These are phyloP conservation scores for Drechslera avenae DNA, from an alignment of 2,329 filamentous ascomycete species.

Conservation along the genomic window DNA sequence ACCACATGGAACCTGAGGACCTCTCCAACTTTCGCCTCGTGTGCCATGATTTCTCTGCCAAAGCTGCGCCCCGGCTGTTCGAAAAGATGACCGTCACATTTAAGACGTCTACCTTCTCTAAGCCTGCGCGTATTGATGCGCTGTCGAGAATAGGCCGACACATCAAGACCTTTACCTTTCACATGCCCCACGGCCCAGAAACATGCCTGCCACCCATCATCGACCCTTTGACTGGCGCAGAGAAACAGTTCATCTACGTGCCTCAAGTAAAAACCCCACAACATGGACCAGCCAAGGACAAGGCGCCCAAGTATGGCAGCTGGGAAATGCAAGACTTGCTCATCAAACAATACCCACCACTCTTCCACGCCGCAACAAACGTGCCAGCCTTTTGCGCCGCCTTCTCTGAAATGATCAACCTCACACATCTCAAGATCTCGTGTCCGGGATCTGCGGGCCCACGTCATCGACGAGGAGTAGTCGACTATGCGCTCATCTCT, in stretches of 20 bases:
- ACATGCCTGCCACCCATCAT: conserved; percentile 86
- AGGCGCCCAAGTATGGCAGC: conserved; percentile 77
- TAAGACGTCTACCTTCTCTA: conserved; percentile 75
- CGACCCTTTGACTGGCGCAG: conserved; percentile 74
- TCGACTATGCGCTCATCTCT: conserved; percentile 89
- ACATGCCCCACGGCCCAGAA: conserved; percentile 74
- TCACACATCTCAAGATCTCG: conserved; percentile 75
- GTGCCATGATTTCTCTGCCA: conserved; percentile 71
- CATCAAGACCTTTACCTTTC: conserved; percentile 78
- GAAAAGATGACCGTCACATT: conserved; percentile 72
- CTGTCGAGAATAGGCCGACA: conserved; percentile 78
- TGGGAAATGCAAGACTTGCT: conserved; percentile 79
- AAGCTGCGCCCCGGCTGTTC: conserved; percentile 73
- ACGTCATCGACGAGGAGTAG: conserved; percentile 74
- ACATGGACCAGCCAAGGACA: conserved; percentile 60
- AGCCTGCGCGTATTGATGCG: conserved; percentile 72
- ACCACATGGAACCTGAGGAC: conserved; percentile 49
- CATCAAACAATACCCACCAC: conserved; percentile 82
- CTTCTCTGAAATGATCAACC: conserved; percentile 68
- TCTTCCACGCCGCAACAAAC: conserved; percentile 90
- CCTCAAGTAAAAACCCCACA: conserved; percentile 69
- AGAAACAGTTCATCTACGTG: conserved; percentile 81
- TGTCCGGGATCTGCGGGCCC: conserved; percentile 72
- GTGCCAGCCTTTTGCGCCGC: conserved; percentile 81
- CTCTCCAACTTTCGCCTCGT: conserved; percentile 63